Evolutionary conservation across 352 stramenopile genomes (phyloP).

Genomic region (Ophiocytium majus): DNA sequence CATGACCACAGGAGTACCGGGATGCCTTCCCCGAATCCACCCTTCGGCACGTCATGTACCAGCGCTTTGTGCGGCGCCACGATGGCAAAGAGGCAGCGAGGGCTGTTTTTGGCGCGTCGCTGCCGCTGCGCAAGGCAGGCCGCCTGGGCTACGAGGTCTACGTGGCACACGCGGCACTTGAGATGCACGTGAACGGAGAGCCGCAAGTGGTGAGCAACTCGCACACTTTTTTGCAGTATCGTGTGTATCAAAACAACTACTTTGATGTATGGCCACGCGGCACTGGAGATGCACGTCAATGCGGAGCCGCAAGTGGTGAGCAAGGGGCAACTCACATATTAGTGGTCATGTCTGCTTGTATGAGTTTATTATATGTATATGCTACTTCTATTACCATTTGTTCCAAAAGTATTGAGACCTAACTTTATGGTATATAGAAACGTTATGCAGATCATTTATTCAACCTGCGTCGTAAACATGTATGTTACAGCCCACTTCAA

Average conservation of each 20-base stretch:
- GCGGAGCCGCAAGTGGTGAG: slow-evolving; percentile 45
- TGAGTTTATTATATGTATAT: too few species aligned
- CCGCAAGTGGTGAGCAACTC: slow-evolving; percentile 44
- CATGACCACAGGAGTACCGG: slow-evolving; percentile 13
- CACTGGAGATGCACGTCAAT: slow-evolving; percentile 54
- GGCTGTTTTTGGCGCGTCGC: slow-evolving; percentile 37
- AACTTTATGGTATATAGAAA: too few species aligned
- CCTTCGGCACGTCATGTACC: slow-evolving; percentile 54
- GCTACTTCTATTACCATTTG: too few species aligned
- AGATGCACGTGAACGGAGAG: slow-evolving; percentile 54
- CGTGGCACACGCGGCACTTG: slow-evolving; percentile 48
- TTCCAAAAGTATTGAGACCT: too few species aligned
- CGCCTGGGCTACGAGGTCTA: slow-evolving; percentile 46
- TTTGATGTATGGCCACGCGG: too few species aligned
- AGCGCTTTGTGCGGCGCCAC: slow-evolving; percentile 50
- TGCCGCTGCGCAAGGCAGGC: slow-evolving; percentile 31
- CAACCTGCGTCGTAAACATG: too few species aligned
- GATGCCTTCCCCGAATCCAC: slow-evolving; percentile 45
- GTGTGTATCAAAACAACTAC: too few species aligned
- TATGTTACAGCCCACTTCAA: too few species aligned
- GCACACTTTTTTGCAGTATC: too few species aligned
- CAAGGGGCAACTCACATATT: too few species aligned
- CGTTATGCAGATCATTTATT: too few species aligned
- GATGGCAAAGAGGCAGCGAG: slow-evolving; percentile 50
- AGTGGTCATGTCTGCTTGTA: too few species aligned